Evolutionary conservation across 345 rosid species (phyloP).

Genomic region (Salix suchowensis): DNA sequence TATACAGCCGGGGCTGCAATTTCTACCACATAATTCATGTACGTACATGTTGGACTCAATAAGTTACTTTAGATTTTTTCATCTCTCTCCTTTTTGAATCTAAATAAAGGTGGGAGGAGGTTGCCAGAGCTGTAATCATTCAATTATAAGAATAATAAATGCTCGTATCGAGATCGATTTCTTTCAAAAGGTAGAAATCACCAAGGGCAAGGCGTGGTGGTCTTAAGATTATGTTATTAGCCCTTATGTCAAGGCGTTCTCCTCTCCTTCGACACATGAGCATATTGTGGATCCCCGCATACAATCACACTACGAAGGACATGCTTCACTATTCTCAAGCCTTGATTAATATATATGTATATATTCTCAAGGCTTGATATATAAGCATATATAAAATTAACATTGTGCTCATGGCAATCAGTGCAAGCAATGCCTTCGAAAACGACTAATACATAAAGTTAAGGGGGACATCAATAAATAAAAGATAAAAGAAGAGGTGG

Average conservation of each 20-base stretch:
- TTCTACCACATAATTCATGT: neutral
- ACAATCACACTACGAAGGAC: neutral
- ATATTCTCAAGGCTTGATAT: neutral
- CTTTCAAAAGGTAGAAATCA: neutral
- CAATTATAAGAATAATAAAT: neutral
- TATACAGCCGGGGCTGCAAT: neutral
- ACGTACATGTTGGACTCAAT: too few species aligned
- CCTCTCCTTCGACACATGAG: slow-evolving; percentile 25
- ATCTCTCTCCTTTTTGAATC: neutral
- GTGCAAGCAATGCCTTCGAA: slow-evolving; percentile 11
- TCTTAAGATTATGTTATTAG: neutral
- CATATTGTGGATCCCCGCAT: slow-evolving; percentile 25
- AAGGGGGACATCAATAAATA: neutral
- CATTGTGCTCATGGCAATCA: slow-evolving; percentile 20
- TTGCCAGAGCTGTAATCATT: neutral
- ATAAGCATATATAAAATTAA: too few species aligned
- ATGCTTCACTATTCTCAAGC: slow-evolving; percentile 2
- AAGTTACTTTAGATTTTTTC: too few species aligned
- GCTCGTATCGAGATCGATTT: neutral
- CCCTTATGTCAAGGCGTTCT: slow-evolving; percentile 19
- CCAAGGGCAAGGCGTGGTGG: neutral
- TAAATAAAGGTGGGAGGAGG: neutral
- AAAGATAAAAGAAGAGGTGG: neutral
- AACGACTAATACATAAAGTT: too few species aligned
- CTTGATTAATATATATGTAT: neutral